Evolutionary conservation across 176 grass and related monocot species (phyloP).

Genomic region (Carex cristatella): DNA sequence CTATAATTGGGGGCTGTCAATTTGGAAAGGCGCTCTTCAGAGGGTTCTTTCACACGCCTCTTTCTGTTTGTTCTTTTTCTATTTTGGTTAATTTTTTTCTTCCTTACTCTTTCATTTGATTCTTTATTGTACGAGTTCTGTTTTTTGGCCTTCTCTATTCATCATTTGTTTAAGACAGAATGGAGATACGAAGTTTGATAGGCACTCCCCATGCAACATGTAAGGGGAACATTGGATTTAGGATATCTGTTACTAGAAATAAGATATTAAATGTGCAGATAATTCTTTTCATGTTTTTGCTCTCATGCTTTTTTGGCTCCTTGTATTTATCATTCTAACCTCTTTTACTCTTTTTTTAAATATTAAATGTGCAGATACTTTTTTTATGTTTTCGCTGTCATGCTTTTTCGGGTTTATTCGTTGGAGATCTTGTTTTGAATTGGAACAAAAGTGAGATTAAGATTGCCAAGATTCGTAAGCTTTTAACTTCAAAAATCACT

Average conservation of each 20-base stretch:
- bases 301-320: background rate
- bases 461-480: background rate
- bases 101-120: slow-evolving; percentile 11
- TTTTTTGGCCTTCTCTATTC: slow-evolving; percentile 24
- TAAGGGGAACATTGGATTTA: slow-evolving; percentile 22
- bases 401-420: no score
- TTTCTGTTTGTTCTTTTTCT: slow-evolving; percentile 9
- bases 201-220: slow-evolving; percentile 9
- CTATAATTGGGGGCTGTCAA: background rate
- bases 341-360: background rate
- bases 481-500: no score
- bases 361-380: no score
- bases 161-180: slow-evolving; percentile 23
- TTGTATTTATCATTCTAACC: background rate
- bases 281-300: slow-evolving; percentile 13
- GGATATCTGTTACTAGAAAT: slow-evolving; percentile 32
- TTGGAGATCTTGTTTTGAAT: background rate
- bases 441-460: background rate
- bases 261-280: slow-evolving; percentile 34
- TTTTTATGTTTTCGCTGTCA: no score
- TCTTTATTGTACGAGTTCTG: slow-evolving; percentile 26
- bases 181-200: slow-evolving; percentile 21
- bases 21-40: slow-evolving; percentile 9
- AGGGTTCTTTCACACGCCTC: slow-evolving; percentile 17
- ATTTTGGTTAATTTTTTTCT: slow-evolving; percentile 21